These are phyloP conservation scores for Piper longum DNA, from an alignment of 164 flowering plant genomes.

Conservation along the genomic window DNA sequence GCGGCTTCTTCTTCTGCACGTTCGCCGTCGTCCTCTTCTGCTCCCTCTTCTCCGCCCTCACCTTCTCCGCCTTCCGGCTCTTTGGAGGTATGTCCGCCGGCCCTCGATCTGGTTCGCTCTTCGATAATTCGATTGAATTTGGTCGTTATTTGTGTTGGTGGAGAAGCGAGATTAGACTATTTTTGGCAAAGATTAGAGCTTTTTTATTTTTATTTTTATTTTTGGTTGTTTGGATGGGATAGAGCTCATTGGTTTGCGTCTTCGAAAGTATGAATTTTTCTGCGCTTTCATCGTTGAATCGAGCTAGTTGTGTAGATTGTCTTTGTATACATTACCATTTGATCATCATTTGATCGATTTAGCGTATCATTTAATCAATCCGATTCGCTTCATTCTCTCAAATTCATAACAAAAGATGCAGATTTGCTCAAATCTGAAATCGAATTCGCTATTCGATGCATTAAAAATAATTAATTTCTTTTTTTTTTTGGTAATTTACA, in stretches of 20 bases:
- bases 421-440: neutral
- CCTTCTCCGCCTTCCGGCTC: conserved; percentile 31
- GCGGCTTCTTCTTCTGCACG: conserved; percentile 37
- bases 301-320: no score
- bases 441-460: no score
- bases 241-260: neutral
- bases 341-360: no score
- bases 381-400: neutral
- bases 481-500: conserved; percentile 11
- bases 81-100: conserved; percentile 15
- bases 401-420: neutral
- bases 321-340: no score
- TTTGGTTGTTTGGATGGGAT: neutral
- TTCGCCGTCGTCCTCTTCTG: conserved; percentile 23
- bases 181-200: neutral
- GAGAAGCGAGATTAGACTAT: neutral
- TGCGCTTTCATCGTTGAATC: no score
- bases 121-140: neutral
- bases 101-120: no score
- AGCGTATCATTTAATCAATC: no score
- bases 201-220: neutral
- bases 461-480: no score
- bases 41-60: conserved; percentile 27
- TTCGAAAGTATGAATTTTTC: neutral
- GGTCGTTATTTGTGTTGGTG: neutral